These are phyloP conservation scores for Lodderomyces elongisporus DNA, from an alignment of 1,139 yeast species.

Conservation along the genomic window DNA sequence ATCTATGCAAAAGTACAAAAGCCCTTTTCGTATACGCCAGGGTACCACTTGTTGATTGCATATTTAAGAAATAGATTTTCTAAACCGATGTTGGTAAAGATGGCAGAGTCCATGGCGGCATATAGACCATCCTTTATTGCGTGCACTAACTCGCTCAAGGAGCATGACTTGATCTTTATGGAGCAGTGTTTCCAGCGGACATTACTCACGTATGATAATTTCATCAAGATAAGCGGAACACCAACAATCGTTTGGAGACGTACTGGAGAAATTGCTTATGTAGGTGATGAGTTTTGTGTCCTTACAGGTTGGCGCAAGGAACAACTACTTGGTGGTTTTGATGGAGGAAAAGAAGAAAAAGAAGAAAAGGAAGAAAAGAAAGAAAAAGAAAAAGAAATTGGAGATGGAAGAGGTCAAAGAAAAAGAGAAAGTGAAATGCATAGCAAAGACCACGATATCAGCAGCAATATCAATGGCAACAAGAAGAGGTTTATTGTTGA, in stretches of 20 bases:
- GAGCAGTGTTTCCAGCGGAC: slow-evolving; percentile 96
- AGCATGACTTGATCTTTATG: slow-evolving; percentile 89
- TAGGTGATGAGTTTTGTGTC: slow-evolving; percentile 85
- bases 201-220: slow-evolving; percentile 78
- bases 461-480: too few species aligned
- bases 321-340: slow-evolving; percentile 44
- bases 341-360: too few species aligned
- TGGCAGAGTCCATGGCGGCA: slow-evolving; percentile 86
- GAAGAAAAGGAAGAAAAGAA: too few species aligned
- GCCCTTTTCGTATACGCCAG: slow-evolving; percentile 88
- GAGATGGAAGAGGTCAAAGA: slow-evolving; percentile 1
- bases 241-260: slow-evolving; percentile 96
- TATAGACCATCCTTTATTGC: slow-evolving; percentile 92
- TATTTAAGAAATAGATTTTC: slow-evolving; percentile 71
- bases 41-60: slow-evolving; percentile 75
- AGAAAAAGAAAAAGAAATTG: too few species aligned
- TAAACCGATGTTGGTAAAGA: slow-evolving; percentile 64
- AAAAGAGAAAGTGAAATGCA: too few species aligned
- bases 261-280: slow-evolving; percentile 92
- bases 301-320: slow-evolving; percentile 85
- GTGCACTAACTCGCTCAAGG: slow-evolving; percentile 80
- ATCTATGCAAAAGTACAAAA: slow-evolving; percentile 67
- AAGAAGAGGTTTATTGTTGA: slow-evolving; percentile 63
- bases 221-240: slow-evolving; percentile 79
- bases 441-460: too few species aligned